Base-by-base conservation (phyloP, 192 early-diverging fungal genomes). In the Coemansia javaensis region DNA sequence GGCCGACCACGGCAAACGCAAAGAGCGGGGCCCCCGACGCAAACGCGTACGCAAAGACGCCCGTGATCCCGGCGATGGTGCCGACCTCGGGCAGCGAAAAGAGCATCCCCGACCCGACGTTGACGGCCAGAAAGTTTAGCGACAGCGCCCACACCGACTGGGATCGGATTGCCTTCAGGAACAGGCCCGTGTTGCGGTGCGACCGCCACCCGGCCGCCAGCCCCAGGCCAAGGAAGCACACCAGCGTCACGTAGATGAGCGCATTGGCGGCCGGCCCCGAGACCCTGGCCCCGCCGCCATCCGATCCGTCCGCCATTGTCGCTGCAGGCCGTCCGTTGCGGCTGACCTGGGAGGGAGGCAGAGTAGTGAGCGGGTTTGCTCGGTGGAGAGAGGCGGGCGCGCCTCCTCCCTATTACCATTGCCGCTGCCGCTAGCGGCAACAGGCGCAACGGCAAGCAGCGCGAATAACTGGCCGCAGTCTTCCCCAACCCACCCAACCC, bases 71-170 rank as follows among this genome's bases (percentile, higher is more conserved):
- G 13, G 78, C 79, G 27, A 79, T 78, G 32, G 82, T 75, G 24
- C 78, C 84, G 36, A 82, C 78, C 27, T 81, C 73, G 42, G 84
- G 84, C 40, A 87, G 63, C 8, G 79, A 75, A 35, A 80, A 85
- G 55, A 87, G 69, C 35, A 83, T 82, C 36, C 82, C 78, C 13
- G 79, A 70, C 17, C 82, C 82, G 32, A 84, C 54, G 44, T 79
- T 79, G 37, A 71, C 60, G 0, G 77, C 69, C 22, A 79, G 59
- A 44, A 73, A 83, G 53, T 81, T 81, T 13, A 71, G 51, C 2
- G 60, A 67, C 35, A 82, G 55, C 5, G 74, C 42, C 31, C 72
- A 27, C 32, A 76, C 72, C 11, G 49, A 49, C 59, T 83, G 82
- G 15, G 75, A 75, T 35, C 48, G 59, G 32, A 75, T 52, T 16